Percentiles rank a stretch among this genome's conserved stretches.
These are phyloP conservation scores for Cystobasidium slooffiae DNA, from an alignment of 1,284 basidiomycete genomes.

Conservation along the genomic window DNA sequence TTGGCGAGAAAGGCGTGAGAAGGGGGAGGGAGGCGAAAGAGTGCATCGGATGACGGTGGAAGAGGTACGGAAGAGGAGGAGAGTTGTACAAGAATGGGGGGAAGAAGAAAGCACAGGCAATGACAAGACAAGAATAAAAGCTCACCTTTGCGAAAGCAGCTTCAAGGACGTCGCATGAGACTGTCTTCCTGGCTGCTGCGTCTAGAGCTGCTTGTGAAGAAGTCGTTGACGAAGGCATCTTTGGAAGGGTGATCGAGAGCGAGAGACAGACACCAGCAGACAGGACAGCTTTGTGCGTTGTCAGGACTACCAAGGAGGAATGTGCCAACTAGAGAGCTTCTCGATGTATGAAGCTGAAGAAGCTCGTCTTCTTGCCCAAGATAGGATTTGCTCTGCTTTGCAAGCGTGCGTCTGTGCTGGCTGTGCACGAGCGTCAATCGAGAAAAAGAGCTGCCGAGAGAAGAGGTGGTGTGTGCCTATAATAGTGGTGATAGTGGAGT, in stretches of 20 bases:
- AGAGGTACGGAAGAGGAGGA: background rate
- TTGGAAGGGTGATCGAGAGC: slow-evolving; percentile 8
- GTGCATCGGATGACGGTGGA: background rate
- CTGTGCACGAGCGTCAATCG: background rate
- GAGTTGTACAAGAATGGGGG: background rate
- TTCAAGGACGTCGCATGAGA: slow-evolving; percentile 29
- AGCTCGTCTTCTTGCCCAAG: no score
- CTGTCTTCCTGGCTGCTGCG: slow-evolving; percentile 33
- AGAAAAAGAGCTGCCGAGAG: background rate
- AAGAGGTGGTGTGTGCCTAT: slow-evolving; percentile 1
- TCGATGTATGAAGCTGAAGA: no score
- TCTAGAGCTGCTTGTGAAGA: slow-evolving; percentile 9
- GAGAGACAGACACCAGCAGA: background rate
- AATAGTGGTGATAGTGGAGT: background rate
- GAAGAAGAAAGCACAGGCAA: slow-evolving; percentile 5
- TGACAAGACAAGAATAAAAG: background rate
- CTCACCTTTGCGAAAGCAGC: slow-evolving; percentile 41
- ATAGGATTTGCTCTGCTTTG: no score
- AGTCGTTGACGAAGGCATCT: background rate
- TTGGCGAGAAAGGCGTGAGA: background rate
- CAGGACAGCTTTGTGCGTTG: background rate
- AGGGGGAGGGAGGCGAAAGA: slow-evolving; percentile 4
- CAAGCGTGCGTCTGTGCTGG: no score
- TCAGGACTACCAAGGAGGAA: background rate
- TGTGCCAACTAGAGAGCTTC: background rate